Evolutionary conservation across 2,329 filamentous ascomycete species (phyloP).

Genomic region (Diatrype stigma): DNA sequence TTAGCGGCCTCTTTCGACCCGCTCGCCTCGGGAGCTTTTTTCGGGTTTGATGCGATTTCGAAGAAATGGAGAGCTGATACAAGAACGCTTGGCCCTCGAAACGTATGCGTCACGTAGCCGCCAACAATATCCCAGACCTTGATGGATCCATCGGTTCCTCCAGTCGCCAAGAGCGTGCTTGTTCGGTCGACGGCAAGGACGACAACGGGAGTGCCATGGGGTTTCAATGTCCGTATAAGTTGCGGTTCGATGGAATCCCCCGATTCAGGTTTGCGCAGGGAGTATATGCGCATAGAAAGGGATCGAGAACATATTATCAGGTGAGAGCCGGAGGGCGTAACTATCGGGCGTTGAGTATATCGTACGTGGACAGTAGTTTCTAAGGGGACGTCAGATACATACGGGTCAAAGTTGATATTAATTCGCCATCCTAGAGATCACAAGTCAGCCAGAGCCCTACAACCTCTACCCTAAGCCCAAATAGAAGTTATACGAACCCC

Average conservation of each 20-base stretch:
- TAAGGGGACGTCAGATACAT: conserved; percentile 17
- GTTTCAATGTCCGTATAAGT: conserved; percentile 77
- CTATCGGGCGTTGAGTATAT: conserved; percentile 36
- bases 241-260: conserved; percentile 58
- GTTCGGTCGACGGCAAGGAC: conserved; percentile 81
- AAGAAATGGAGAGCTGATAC: conserved; percentile 92
- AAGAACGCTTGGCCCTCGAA: conserved; percentile 87
- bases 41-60: conserved; percentile 53
- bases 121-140: conserved; percentile 95
- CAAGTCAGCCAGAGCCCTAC: too few species aligned
- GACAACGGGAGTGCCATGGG: conserved; percentile 85
- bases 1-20: conserved; percentile 35
- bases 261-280: conserved; percentile 57
- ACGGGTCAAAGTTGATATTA: conserved; percentile 71
- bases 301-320: conserved; percentile 90
- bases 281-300: conserved; percentile 90
- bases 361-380: conserved; percentile 1
- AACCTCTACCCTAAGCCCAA: too few species aligned
- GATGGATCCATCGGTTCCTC: conserved; percentile 86
- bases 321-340: conserved; percentile 84
- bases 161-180: conserved; percentile 85
- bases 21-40: conserved; percentile 40
- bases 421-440: conserved; percentile 65
- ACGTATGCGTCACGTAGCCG: conserved; percentile 91
- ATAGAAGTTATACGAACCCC: conserved; percentile 54